Percentiles rank a stretch among this genome's conserved stretches.
These are phyloP conservation scores for Gaillardinia entomophila DNA, from an alignment of 805 yeast species.

Conservation along the genomic window DNA sequence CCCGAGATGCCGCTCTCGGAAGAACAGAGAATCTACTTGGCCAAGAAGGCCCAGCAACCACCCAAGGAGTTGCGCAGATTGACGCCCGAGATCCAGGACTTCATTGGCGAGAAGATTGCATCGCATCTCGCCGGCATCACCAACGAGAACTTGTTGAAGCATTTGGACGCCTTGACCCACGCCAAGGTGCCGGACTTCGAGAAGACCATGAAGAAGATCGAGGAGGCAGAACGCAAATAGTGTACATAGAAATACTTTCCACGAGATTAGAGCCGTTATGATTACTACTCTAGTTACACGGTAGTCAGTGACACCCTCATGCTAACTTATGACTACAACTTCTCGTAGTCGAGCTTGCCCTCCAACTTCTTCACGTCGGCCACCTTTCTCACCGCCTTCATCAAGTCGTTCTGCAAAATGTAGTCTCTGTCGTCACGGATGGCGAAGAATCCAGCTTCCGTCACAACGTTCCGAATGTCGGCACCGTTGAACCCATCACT, in stretches of 20 bases:
- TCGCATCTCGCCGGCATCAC: conserved; percentile 29
- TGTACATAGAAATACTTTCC: no score
- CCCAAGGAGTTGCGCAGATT: conserved; percentile 32
- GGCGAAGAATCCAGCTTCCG: conserved; percentile 99
- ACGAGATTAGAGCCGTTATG: no score
- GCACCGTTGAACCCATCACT: conserved; percentile 99
- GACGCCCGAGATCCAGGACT: conserved; percentile 50
- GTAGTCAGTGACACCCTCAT: conserved; percentile 1
- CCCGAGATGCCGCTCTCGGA: conserved; percentile 76
- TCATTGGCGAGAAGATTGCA: conserved; percentile 46
- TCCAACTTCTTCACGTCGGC: conserved; percentile 95
- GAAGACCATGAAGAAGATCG: conserved; percentile 18
- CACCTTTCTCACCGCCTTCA: conserved; percentile 98
- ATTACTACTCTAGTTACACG: no score
- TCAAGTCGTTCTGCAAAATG: conserved; percentile 85
- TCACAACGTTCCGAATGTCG: conserved; percentile 90
- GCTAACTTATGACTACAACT: conserved; percentile 45
- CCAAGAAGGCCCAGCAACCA: conserved; percentile 41
- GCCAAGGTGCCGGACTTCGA: conserved; percentile 23
- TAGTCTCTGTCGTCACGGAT: conserved; percentile 96
- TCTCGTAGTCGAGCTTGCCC: conserved; percentile 93
- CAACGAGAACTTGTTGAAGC: conserved; percentile 29
- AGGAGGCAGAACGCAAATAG: conserved; percentile 6
- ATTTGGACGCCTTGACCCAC: conserved; percentile 34
- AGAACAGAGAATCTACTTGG: conserved; percentile 54